Conservation (phyloP, 331 rosid species). For the Spiraea crenata region DNA sequence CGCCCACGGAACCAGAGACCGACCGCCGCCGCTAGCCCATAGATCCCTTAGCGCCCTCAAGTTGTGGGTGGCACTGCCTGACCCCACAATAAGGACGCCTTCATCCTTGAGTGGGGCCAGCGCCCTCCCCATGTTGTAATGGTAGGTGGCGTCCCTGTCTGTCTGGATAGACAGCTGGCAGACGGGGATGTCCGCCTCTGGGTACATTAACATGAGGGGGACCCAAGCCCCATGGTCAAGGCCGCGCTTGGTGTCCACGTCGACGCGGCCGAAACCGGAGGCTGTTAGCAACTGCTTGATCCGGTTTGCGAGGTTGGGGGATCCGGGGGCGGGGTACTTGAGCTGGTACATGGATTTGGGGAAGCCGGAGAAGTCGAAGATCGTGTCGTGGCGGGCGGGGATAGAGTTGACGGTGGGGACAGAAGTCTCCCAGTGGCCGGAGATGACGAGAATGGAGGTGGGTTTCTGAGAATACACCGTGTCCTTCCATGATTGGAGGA, state of each 20-base stretch:
- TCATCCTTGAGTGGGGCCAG: slow-evolving; percentile 71
- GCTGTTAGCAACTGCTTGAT: slow-evolving; percentile 55
- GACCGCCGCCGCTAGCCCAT: not conserved
- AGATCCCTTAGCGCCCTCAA: slow-evolving; percentile 24
- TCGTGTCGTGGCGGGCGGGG: slow-evolving; percentile 46
- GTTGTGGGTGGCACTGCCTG: slow-evolving; percentile 84
- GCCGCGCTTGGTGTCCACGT: slow-evolving; percentile 58
- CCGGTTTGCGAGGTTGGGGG: slow-evolving; percentile 59
- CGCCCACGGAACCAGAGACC: slow-evolving; percentile 50
- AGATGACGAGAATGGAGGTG: slow-evolving; percentile 54
- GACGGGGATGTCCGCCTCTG: slow-evolving; percentile 78
- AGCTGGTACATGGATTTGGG: slow-evolving; percentile 66
- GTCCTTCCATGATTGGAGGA: slow-evolving; percentile 51
- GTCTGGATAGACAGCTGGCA: slow-evolving; percentile 81
- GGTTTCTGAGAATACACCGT: slow-evolving; percentile 32
- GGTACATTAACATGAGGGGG: slow-evolving; percentile 78
- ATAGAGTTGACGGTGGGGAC: slow-evolving; percentile 58
- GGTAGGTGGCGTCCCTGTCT: slow-evolving; percentile 49
- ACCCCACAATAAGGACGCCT: slow-evolving; percentile 65
- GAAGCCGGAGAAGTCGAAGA: slow-evolving; percentile 74
- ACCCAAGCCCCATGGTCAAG: slow-evolving; percentile 93
- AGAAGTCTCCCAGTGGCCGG: slow-evolving; percentile 69
- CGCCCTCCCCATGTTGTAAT: slow-evolving; percentile 70
- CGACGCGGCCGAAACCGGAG: slow-evolving; percentile 46
- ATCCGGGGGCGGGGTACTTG: slow-evolving; percentile 85